A percentile compares a stretch with the other conserved stretches of the same genome.
These are phyloP conservation scores for Ilyonectria destructans DNA, from an alignment of 2,329 filamentous ascomycete species.

Conservation along the genomic window DNA sequence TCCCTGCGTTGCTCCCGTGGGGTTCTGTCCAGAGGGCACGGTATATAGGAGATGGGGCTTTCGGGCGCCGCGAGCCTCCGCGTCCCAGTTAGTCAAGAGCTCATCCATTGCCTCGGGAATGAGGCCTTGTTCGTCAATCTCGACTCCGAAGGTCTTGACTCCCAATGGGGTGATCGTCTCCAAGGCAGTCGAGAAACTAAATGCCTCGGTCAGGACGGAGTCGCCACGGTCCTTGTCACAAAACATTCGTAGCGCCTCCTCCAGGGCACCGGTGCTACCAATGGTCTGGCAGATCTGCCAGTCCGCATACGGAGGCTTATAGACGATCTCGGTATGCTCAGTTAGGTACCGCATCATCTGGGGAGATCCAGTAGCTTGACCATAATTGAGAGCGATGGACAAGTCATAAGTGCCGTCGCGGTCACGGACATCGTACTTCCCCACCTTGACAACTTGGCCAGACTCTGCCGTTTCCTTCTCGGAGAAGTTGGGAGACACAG, in stretches of 20 bases:
- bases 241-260: constrained; percentile 88
- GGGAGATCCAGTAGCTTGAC: constrained; percentile 86
- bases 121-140: constrained; percentile 70
- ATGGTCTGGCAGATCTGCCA: constrained; percentile 90
- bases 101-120: constrained; percentile 68
- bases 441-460: constrained; percentile 76
- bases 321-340: constrained; percentile 95
- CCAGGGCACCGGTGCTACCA: constrained; percentile 89
- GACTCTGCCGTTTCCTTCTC: constrained; percentile 76
- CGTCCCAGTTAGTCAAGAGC: constrained; percentile 67
- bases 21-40: constrained; percentile 87
- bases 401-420: constrained; percentile 77
- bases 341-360: constrained; percentile 93
- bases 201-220: constrained; percentile 88
- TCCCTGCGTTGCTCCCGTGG: constrained; percentile 88
- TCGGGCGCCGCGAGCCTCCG: constrained; percentile 58
- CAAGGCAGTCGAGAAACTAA: constrained; percentile 85
- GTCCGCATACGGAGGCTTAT: constrained; percentile 89
- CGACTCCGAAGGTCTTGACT: constrained; percentile 66
- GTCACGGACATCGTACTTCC: constrained; percentile 86
- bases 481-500: constrained; percentile 78
- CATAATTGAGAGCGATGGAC: constrained; percentile 93
- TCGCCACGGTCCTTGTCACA: constrained; percentile 80
- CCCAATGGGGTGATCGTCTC: constrained; percentile 72
- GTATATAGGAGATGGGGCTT: constrained; percentile 74